These are phyloP conservation scores for Zanthoxylum bungeanum DNA, from an alignment of 345 rosid species.

Conservation along the genomic window DNA sequence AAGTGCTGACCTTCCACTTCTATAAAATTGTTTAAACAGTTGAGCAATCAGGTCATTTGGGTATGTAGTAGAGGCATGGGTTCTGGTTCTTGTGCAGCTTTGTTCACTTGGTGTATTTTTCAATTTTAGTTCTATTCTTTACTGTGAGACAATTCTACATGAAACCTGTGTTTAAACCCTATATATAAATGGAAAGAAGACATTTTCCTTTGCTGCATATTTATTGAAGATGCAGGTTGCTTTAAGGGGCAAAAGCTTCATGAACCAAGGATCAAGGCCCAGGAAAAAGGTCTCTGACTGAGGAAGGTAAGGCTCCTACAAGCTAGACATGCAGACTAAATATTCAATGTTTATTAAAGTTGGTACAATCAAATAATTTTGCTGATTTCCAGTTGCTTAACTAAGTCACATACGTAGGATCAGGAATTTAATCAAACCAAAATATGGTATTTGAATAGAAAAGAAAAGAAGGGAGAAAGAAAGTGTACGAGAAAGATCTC, in stretches of 20 bases:
- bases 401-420: background rate
- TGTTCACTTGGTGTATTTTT: background rate
- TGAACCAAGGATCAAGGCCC: background rate
- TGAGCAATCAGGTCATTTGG: background rate
- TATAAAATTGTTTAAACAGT: background rate
- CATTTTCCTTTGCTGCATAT: background rate
- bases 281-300: background rate
- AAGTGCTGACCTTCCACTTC: too few relatives aligned
- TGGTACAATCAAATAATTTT: background rate
- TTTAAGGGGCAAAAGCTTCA: background rate
- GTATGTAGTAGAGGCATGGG: background rate
- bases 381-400: background rate
- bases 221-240: background rate
- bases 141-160: background rate
- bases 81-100: background rate
- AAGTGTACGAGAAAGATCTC: background rate
- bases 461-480: background rate
- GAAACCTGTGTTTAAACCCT: background rate
- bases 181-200: background rate
- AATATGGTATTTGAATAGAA: too few relatives aligned
- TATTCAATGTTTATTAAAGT: background rate
- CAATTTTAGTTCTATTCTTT: background rate
- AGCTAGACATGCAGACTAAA: background rate
- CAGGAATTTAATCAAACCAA: background rate
- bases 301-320: background rate